Evolutionary conservation across 371 early-diverging fungal genomes (phyloP).

Genomic region (Mortierella sp.): DNA sequence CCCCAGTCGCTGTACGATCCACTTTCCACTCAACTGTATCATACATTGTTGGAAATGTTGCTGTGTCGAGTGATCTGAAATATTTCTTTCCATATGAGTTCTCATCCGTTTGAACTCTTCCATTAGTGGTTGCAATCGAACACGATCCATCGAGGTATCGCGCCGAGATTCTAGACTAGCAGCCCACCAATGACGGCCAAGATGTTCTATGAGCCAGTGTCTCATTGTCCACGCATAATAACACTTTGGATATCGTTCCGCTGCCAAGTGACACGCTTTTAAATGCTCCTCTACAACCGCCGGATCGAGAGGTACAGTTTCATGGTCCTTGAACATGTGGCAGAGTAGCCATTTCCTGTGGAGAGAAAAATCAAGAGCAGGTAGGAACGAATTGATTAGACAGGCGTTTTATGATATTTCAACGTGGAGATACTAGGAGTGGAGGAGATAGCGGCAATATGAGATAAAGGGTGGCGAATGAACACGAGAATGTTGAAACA

Average conservation of each 20-base stretch:
- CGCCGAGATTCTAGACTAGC: conserved; percentile 15
- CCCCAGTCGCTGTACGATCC: conserved; percentile 22
- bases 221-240: conserved; percentile 72
- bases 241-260: conserved; percentile 63
- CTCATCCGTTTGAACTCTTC: conserved; percentile 53
- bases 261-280: conserved; percentile 55
- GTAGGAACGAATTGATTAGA: too few species aligned
- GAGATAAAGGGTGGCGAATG: background rate
- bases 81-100: conserved; percentile 61
- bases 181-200: conserved; percentile 45
- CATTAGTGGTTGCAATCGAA: conserved; percentile 20
- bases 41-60: conserved; percentile 67
- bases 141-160: background rate
- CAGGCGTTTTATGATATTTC: too few species aligned
- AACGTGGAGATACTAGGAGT: too few species aligned
- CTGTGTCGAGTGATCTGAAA: conserved; percentile 70
- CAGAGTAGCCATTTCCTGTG: conserved; percentile 59
- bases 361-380: background rate
- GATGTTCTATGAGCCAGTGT: conserved; percentile 61
- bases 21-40: conserved; percentile 41
- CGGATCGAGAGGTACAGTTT: conserved; percentile 6
- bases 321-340: conserved; percentile 23
- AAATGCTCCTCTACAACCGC: conserved; percentile 57
- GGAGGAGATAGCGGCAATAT: background rate
- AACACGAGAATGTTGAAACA: background rate